A percentile compares a stretch with the other conserved stretches of the same genome.
Evolutionary conservation across 2,329 filamentous ascomycete species (phyloP).

Genomic region (Arthroderma uncinatum): DNA sequence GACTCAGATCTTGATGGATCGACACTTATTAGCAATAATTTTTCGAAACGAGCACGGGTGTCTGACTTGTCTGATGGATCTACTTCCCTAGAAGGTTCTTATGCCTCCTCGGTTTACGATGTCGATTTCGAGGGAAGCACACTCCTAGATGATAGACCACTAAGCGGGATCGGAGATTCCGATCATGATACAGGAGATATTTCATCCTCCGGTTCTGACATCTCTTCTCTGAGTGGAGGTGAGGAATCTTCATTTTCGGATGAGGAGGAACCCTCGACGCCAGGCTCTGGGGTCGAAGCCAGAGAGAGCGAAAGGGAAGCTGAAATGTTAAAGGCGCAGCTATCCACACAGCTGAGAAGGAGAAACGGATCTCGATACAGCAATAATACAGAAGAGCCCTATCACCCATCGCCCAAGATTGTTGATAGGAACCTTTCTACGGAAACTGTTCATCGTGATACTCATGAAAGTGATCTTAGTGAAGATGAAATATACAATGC

Average conservation of each 20-base stretch:
- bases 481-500: slow-evolving; percentile 14
- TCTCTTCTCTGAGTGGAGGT: background rate
- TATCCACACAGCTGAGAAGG: background rate
- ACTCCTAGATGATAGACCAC: background rate
- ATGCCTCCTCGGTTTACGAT: background rate
- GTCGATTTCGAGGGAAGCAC: slow-evolving; percentile 7
- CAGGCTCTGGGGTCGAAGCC: background rate
- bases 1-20: background rate
- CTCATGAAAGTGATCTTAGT: slow-evolving; percentile 13
- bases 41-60: background rate
- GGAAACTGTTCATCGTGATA: slow-evolving; percentile 10
- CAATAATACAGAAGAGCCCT: background rate
- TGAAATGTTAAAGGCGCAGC: background rate
- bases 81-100: no score
- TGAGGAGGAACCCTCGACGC: background rate
- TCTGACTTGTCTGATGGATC: background rate
- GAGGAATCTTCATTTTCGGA: background rate
- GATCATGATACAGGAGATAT: background rate
- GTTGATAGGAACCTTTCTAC: slow-evolving; percentile 11
- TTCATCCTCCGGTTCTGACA: background rate
- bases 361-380: background rate
- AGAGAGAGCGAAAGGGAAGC: background rate
- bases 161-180: background rate
- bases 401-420: slow-evolving; percentile 9
- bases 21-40: background rate